These are phyloP conservation scores for Amaranthus palmeri DNA, from an alignment of 148 eudicot genomes.

Conservation along the genomic window DNA sequence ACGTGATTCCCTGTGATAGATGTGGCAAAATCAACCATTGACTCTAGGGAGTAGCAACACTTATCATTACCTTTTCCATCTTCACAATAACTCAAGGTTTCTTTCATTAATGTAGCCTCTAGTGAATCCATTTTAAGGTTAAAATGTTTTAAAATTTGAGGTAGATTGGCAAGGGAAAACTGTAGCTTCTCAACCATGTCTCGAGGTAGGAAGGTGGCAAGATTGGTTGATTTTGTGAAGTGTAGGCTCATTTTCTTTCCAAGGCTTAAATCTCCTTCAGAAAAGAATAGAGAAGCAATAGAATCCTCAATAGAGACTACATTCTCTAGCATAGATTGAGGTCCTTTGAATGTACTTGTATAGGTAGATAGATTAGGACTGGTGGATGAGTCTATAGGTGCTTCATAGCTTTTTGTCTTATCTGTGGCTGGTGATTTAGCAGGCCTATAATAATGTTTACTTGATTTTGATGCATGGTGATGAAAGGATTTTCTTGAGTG, in stretches of 20 bases:
- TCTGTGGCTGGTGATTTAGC: slow-evolving; percentile 11
- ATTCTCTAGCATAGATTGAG: background rate
- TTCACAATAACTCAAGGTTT: slow-evolving; percentile 23
- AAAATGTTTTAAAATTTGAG: slow-evolving; percentile 9
- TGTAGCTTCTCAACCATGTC: slow-evolving; percentile 18
- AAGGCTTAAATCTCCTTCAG: slow-evolving; percentile 18
- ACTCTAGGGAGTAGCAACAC: slow-evolving; percentile 24
- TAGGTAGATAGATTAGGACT: background rate
- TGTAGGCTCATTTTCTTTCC: slow-evolving; percentile 25
- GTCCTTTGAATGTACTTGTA: background rate
- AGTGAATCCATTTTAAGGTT: slow-evolving; percentile 8
- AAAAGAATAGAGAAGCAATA: slow-evolving; percentile 20
- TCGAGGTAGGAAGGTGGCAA: slow-evolving; percentile 18
- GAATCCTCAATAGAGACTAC: slow-evolving; percentile 12
- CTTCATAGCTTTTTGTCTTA: slow-evolving; percentile 14
- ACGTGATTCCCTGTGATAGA: slow-evolving; percentile 18
- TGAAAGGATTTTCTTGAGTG: background rate
- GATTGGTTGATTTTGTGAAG: slow-evolving; percentile 18
- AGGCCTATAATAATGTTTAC: slow-evolving; percentile 10
- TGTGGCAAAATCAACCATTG: slow-evolving; percentile 23
- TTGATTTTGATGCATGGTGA: background rate
- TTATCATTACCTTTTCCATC: slow-evolving; percentile 13
- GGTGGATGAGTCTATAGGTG: slow-evolving; percentile 10
- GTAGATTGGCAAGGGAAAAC: slow-evolving; percentile 10
- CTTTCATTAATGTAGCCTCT: slow-evolving; percentile 18